Base-by-base conservation (phyloP, 371 early-diverging fungal species). In the Mortierella sp. region DNA sequence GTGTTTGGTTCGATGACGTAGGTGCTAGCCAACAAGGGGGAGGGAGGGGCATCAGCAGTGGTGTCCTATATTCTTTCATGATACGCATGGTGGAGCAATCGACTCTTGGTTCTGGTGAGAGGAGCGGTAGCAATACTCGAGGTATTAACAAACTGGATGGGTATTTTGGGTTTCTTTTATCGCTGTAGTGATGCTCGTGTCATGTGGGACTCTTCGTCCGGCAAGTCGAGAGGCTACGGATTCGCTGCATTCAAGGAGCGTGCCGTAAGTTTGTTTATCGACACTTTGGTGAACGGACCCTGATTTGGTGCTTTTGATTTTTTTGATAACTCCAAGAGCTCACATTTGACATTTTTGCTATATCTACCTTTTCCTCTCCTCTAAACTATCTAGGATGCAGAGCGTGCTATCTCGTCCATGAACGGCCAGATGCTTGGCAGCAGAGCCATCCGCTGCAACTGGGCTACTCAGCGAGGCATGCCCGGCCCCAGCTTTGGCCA, bases 161-260 rank as follows among this genome's bases (percentile, higher is more conserved):
- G 9, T 9, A 5, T 9, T 37, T 5, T 37, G n/a, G n/a, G n/a
- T 9, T 9, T 9, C 37, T 37, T 37, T 37, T 37, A 9, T 37
- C 9, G 52, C 64, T 14, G 18, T 76, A 94, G 94, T 29, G 90
- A 95, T 63, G 94, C 95, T 37, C 90, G 94, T 48, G 93, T 97
- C 37, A 92, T 95, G 91, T 92, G 93, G 93, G 93, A 95, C 72
- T 72, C 84, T 45, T 83, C 85, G 66, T 88, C 96, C 28, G 93
- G 93, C 21, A 95, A 95, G 75, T 93, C 94, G 46, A 82, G 92
- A 26, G 94, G 94, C 14, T 94, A 90, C 69, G 97, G 96, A 1
- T 91, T 95, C 81, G 92, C 95, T 37, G 88, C 92, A 30, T 97
- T 93, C 82, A 83, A 90, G 66, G 90, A 94, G 30, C 89, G 87